phyloP scores from a whole-genome alignment of 2,329 filamentous ascomycete genomes.

The Trichoderma koningii region DNA sequence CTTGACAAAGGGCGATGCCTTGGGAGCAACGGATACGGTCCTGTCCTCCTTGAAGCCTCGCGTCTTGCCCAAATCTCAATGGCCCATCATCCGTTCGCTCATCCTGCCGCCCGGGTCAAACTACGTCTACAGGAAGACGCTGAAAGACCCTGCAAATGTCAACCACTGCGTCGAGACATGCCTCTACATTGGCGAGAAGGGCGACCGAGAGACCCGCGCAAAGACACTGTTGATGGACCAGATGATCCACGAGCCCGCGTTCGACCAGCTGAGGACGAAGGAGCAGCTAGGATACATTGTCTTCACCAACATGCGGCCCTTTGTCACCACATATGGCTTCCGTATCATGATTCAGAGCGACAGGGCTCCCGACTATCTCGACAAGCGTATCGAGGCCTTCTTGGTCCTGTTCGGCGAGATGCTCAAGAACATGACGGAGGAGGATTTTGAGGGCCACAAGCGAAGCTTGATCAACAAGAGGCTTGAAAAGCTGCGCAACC shows the following conservation, averaged over 20 bases:
- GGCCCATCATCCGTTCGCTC: conserved; percentile 75
- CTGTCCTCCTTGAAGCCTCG: conserved; percentile 76
- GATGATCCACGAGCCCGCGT: conserved; percentile 88
- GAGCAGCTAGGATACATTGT: conserved; percentile 98
- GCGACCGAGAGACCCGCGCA: conserved; percentile 70
- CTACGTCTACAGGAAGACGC: conserved; percentile 75
- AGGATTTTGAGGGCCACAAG: conserved; percentile 89
- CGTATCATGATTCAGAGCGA: conserved; percentile 94
- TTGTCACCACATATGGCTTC: conserved; percentile 79
- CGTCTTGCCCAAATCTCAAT: conserved; percentile 72
- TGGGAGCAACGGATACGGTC: conserved; percentile 80
- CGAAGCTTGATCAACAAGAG: conserved; percentile 83
- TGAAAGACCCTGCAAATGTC: conserved; percentile 86
- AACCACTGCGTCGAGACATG: conserved; percentile 84
- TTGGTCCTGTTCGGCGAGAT: conserved; percentile 66
- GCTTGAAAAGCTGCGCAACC: conserved; percentile 88
- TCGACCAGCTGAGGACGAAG: conserved; percentile 93
- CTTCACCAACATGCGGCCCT: conserved; percentile 73
- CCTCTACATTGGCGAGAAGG: conserved; percentile 68
- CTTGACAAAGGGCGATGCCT: conserved; percentile 87
- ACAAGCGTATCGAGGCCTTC: conserved; percentile 85
- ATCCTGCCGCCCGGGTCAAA: conserved; percentile 79
- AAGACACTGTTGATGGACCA: conserved; percentile 82
- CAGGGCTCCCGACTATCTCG: conserved; percentile 78
- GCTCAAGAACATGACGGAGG: conserved; percentile 73